Evolutionary conservation across 2,329 filamentous ascomycete genomes (phyloP).

Genomic region (Grosmannia huntii): DNA sequence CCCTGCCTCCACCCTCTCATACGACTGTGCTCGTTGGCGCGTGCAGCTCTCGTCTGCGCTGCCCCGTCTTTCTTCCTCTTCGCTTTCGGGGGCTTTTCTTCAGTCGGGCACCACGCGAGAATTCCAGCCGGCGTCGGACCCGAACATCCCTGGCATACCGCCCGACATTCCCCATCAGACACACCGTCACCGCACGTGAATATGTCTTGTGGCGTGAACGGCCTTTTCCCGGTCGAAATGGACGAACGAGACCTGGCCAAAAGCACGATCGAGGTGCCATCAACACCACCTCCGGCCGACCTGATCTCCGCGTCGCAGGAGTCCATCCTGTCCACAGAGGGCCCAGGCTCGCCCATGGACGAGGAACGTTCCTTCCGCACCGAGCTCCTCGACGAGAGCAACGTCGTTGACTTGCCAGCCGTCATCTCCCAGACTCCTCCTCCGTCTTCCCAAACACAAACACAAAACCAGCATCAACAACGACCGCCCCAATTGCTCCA

Average conservation of each 20-base stretch:
- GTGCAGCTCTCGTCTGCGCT: background rate
- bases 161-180: background rate
- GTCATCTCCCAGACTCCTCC: constrained; percentile 46
- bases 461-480: constrained; percentile 13
- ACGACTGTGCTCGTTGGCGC: background rate
- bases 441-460: constrained; percentile 40
- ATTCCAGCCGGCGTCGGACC: background rate
- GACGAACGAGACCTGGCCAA: constrained; percentile 4
- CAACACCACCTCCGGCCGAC: constrained; percentile 20
- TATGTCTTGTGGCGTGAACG: background rate
- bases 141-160: background rate
- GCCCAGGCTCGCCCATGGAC: constrained; percentile 38
- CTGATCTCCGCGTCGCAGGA: constrained; percentile 31
- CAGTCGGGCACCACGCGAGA: background rate
- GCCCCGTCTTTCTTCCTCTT: background rate
- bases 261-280: constrained; percentile 19
- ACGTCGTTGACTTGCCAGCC: constrained; percentile 22
- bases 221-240: background rate
- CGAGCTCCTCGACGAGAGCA: constrained; percentile 35
- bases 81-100: background rate
- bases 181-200: background rate
- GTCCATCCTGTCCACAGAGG: constrained; percentile 45
- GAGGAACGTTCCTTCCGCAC: constrained; percentile 35
- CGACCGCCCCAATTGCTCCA: background rate
- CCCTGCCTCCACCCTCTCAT: background rate